These are phyloP conservation scores for Pythium rishiriense DNA, from an alignment of 352 stramenopile species.

Conservation along the genomic window DNA sequence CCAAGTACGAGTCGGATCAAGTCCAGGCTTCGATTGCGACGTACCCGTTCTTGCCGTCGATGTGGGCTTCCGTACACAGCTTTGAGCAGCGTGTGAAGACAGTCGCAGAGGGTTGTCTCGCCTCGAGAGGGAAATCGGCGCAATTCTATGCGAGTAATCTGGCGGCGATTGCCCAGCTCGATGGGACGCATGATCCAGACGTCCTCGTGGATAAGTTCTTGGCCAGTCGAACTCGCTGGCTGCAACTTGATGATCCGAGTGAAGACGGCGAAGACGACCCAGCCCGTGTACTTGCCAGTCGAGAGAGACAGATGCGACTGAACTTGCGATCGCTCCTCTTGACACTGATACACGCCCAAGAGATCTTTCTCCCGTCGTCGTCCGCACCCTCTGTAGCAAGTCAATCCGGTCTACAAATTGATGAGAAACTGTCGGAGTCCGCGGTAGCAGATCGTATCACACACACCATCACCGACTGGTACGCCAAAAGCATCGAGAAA, in stretches of 20 bases:
- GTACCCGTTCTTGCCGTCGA: slow-evolving; percentile 65
- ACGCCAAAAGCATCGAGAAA: slow-evolving; percentile 6
- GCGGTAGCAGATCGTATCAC: neutral
- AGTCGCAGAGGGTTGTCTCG: slow-evolving; percentile 50
- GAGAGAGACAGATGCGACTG: slow-evolving; percentile 43
- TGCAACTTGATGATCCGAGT: slow-evolving; percentile 27
- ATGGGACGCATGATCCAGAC: slow-evolving; percentile 28
- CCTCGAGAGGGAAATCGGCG: slow-evolving; percentile 49
- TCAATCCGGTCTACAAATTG: neutral
- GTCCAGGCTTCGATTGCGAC: slow-evolving; percentile 20
- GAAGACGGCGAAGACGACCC: slow-evolving; percentile 8
- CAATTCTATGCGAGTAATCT: slow-evolving; percentile 72
- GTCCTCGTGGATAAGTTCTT: slow-evolving; percentile 53
- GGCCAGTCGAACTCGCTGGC: slow-evolving; percentile 52
- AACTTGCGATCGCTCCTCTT: slow-evolving; percentile 62
- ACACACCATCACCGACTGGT: slow-evolving; percentile 14
- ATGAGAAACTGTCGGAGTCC: neutral
- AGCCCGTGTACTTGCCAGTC: slow-evolving; percentile 12
- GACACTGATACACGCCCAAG: slow-evolving; percentile 53
- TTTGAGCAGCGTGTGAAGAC: slow-evolving; percentile 63
- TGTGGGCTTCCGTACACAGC: slow-evolving; percentile 68
- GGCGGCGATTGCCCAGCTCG: slow-evolving; percentile 45
- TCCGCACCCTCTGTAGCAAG: neutral
- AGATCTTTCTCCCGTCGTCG: slow-evolving; percentile 47
- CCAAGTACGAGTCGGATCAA: slow-evolving; percentile 29